Evolutionary conservation across 2,329 filamentous ascomycete species (phyloP), one percentile per base, ranked within the genome.

Genomic region (Colletotrichum phormii): DNA sequence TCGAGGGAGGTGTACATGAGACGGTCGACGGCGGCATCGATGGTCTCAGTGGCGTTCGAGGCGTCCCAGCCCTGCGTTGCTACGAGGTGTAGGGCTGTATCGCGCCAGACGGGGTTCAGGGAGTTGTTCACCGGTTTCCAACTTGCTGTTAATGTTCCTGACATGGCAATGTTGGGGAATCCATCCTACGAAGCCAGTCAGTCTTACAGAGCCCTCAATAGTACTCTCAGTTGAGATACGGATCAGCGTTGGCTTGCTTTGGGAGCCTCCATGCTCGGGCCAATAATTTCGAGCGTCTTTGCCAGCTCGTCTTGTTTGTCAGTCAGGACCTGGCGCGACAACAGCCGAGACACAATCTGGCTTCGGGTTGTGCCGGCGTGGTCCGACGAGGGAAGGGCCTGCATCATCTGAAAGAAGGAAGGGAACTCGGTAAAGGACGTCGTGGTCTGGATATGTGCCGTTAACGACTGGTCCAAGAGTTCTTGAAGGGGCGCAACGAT

Each of bases 101-200:
- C 51, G 29, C 65, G 57, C 58, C 59, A 68, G 2, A 29, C 65
- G 6, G 65, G 65, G 9, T 63, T 68, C 18, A 68, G 46, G n/a
- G 65, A 42, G 22, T 63, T 68, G 11, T 68, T 58, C 0, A 68
- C 31, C 5, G 64, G 29, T 7, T 35, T 7, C 0, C 37, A 37
- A 18, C 54, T 51, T 5, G 46, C 51, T 4, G 55, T 67, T 55
- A 67, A 61, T 9, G 29, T 61, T 8, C 64, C 64, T 1, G 42
- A 26, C 12, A 61, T 67, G n/a, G 55, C 53, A 9, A 31, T 31
- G 18, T 67, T 67, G 1, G 57, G 12, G 15, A 5, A n/a, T 11
- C 51, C 63, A 26, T 57, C 31, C 51, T 65, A 22, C 12, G 3
- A 0, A 6, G 22, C 0, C 2, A 29, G 29, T 35, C 4, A 33